Evolutionary conservation across 805 yeast species (phyloP).

Genomic region (Monosporozyma solicola): DNA sequence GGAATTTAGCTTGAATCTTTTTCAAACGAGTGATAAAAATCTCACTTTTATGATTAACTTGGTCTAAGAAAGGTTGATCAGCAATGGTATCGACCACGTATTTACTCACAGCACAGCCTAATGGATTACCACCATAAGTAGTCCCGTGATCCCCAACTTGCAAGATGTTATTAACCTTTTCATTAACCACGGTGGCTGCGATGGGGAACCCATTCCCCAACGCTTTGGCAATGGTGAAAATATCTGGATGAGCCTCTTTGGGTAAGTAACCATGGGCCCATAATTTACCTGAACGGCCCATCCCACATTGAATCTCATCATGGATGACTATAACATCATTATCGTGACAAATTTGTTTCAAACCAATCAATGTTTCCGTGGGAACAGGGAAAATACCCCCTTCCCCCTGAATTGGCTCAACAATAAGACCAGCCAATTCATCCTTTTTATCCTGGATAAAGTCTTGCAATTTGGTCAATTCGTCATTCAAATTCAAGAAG

Average conservation of each 20-base stretch:
- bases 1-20: constrained; percentile 45
- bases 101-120: constrained; percentile 73
- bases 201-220: constrained; percentile 95
- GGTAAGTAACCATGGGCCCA: constrained; percentile 85
- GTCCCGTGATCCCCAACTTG: constrained; percentile 96
- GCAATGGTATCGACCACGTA: constrained; percentile 67
- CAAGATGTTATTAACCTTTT: constrained; percentile 60
- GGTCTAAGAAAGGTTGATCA: constrained; percentile 45
- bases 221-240: constrained; percentile 90
- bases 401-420: constrained; percentile 97
- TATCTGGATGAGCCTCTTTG: constrained; percentile 83
- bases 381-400: constrained; percentile 97
- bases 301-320: constrained; percentile 96
- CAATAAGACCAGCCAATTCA: constrained; percentile 74
- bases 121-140: constrained; percentile 95
- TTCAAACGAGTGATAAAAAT: constrained; percentile 43
- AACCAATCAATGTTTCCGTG: constrained; percentile 62
- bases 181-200: constrained; percentile 86
- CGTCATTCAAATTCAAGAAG: constrained; percentile 33
- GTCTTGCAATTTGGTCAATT: constrained; percentile 19
- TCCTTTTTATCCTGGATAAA: constrained; percentile 22
- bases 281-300: constrained; percentile 94
- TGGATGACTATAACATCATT: constrained; percentile 85
- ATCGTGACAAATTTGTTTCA: constrained; percentile 68
- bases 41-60: constrained; percentile 54